A percentile compares a stretch with the other conserved stretches of the same genome.
Conservation (phyloP, 495 filamentous ascomycete genomes). For the Immersiella caudata region DNA sequence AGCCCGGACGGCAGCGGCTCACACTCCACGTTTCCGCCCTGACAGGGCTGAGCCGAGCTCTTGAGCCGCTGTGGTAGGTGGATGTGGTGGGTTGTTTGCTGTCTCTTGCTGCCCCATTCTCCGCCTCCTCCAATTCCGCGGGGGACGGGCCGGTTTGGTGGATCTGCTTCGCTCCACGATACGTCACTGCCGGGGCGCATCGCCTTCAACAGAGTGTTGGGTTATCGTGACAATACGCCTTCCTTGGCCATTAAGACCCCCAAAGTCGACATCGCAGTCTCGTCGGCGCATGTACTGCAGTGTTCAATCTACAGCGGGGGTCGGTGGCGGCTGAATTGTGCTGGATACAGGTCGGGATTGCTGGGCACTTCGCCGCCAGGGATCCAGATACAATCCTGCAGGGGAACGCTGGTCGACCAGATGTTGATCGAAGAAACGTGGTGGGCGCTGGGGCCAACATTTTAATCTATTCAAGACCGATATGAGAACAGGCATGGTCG, state of each 20-base stretch:
- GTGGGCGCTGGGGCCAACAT: slow-evolving; percentile 26
- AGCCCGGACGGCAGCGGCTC: slow-evolving; percentile 19
- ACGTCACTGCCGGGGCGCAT: slow-evolving; percentile 1
- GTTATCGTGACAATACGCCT: no score
- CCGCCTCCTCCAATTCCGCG: background rate
- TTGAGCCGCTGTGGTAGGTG: slow-evolving; percentile 15
- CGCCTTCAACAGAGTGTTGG: background rate
- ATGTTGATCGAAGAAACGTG: background rate
- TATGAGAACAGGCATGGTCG: slow-evolving; percentile 32
- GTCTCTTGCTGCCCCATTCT: background rate
- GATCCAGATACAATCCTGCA: slow-evolving; percentile 14
- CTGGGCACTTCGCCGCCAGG: background rate
- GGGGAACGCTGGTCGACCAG: slow-evolving; percentile 4
- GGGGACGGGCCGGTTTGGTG: background rate
- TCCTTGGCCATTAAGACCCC: background rate
- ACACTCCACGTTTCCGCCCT: slow-evolving; percentile 14
- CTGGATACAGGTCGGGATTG: slow-evolving; percentile 20
- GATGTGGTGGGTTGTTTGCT: slow-evolving; percentile 9
- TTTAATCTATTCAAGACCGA: slow-evolving; percentile 38
- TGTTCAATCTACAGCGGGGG: background rate
- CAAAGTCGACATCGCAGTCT: background rate
- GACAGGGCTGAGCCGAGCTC: slow-evolving; percentile 26
- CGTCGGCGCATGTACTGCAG: background rate
- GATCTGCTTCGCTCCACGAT: background rate
- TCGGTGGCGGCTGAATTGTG: slow-evolving; percentile 24